A percentile compares a stretch with the other conserved stretches of the same genome.
Conservation (phyloP, 208 protist genomes). For the Crithidia sp. region DNA sequence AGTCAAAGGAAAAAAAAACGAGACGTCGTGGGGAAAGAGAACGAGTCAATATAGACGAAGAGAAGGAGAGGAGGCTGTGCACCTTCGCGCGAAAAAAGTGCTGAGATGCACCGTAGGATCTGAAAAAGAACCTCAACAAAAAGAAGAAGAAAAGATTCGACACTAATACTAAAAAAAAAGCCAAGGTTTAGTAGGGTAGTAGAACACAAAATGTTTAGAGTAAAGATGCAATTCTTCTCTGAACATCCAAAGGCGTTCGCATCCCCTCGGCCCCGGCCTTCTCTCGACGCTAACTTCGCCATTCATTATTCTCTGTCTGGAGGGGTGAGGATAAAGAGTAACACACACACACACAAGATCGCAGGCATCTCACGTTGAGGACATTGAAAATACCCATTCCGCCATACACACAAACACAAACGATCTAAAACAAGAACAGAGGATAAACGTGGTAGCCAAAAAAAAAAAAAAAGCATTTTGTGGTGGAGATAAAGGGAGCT, state of each 20-base stretch:
- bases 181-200: background rate
- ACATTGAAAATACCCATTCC: background rate
- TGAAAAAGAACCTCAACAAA: no score
- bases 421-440: background rate
- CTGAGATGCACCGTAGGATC: no score
- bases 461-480: background rate
- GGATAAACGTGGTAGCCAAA: background rate
- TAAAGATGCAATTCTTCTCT: no score
- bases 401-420: background rate
- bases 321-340: no score
- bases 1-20: slow-evolving; percentile 3
- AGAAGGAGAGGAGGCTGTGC: background rate
- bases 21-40: background rate
- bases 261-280: no score
- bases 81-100: no score
- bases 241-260: no score
- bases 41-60: background rate
- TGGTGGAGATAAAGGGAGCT: background rate
- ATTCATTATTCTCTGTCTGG: no score
- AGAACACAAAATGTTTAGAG: background rate
- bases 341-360: no score
- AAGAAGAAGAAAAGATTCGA: background rate
- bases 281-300: no score
- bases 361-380: no score
- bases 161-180: no score